Conservation (phyloP, 345 rosid genomes). For the Rhizophora apiculata region DNA sequence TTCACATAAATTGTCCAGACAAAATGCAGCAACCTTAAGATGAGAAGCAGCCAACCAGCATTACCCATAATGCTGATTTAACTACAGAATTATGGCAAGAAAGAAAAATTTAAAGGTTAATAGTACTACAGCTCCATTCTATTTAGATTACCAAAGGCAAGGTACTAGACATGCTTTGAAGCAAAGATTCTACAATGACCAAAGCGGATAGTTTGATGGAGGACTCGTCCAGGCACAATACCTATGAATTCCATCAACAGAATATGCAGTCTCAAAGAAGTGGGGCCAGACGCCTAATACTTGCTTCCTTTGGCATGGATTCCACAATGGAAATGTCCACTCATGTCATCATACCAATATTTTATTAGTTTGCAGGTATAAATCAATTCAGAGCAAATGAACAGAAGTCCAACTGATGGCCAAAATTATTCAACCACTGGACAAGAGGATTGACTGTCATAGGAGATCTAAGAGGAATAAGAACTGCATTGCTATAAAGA, state of each 20-base stretch:
- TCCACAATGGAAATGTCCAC: constrained; percentile 4
- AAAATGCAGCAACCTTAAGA: constrained; percentile 85
- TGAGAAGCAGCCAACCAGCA: constrained; percentile 95
- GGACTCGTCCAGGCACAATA: constrained; percentile 15
- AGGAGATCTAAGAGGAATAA: too few species aligned
- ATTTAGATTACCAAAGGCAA: neutral
- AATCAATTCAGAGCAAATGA: too few species aligned
- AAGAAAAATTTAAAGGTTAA: neutral
- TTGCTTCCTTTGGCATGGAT: constrained; percentile 79
- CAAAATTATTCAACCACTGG: too few species aligned
- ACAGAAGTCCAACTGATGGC: too few species aligned
- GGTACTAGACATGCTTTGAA: too few species aligned
- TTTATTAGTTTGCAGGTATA: too few species aligned
- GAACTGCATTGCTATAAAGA: too few species aligned
- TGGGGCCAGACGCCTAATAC: constrained; percentile 82
- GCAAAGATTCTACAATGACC: neutral
- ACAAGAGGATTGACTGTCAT: too few species aligned
- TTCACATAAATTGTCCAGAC: constrained; percentile 78
- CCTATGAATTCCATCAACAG: constrained; percentile 97
- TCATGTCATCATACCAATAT: too few species aligned
- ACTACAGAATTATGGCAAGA: neutral
- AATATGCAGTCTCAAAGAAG: constrained; percentile 73
- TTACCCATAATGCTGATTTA: constrained; percentile 44
- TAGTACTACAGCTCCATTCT: too few species aligned
- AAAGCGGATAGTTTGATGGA: neutral